Percentiles rank a stretch among this genome's conserved stretches.
phyloP scores from a whole-genome alignment of 1,284 basidiomycete species.

The Mrakiaceae sp. region DNA sequence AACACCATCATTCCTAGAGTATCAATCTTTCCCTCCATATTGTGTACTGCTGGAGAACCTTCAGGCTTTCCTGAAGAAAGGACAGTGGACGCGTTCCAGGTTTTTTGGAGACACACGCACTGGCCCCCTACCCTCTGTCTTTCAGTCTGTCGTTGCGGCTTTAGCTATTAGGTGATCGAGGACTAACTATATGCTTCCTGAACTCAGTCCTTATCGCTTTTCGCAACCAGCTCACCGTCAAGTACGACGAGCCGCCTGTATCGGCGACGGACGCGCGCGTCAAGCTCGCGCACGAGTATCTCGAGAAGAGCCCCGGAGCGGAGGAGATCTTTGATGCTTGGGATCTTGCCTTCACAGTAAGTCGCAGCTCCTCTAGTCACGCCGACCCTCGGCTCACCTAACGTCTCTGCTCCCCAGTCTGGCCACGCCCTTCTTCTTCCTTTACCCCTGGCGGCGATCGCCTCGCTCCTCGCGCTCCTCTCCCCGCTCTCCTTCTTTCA shows the following conservation, averaged over 20 bases:
- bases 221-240: constrained; percentile 33
- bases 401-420: not conserved
- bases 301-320: constrained; percentile 30
- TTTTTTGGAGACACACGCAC: not conserved
- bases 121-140: not conserved
- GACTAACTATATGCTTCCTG: too few relatives aligned
- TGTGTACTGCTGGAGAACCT: too few relatives aligned
- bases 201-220: constrained; percentile 30
- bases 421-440: constrained; percentile 3
- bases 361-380: constrained; percentile 2
- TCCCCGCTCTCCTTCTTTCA: constrained; percentile 35
- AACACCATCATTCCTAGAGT: too few relatives aligned
- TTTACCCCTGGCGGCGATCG: constrained; percentile 5
- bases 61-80: too few relatives aligned
- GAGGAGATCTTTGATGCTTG: constrained; percentile 35
- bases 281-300: constrained; percentile 34
- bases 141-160: not conserved
- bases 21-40: not conserved
- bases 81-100: not conserved
- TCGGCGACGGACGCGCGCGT: constrained; percentile 32
- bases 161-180: not conserved
- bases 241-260: constrained; percentile 28
- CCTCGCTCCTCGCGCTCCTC: constrained; percentile 30
- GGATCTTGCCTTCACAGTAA: constrained; percentile 31
- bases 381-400: not conserved